Base-by-base conservation (phyloP, 176 grass and related monocot genomes). In the Saccharum officinarum region DNA sequence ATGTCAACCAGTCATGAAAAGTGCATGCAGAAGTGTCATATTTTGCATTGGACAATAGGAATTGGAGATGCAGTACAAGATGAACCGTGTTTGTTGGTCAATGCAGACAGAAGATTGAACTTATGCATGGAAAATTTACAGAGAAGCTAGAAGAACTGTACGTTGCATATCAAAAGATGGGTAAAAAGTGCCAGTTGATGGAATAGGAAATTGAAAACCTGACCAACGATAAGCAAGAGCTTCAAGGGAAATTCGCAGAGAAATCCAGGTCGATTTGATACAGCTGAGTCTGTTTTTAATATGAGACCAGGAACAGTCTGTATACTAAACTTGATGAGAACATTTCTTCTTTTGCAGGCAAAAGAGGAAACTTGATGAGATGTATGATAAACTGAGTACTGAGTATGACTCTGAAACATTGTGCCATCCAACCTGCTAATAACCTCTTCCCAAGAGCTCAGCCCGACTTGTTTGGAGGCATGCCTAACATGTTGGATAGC, bases 31-130 rank as follows among this genome's bases (percentile, higher is more conserved):
- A 88, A 95, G 95, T 62, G 83, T 98, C 39, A 90, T 95, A 89
- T 98, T 95, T 87, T 93, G 92, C 65, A 90, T 89, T 60, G 93
- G 96, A 46, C 96, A 98, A 83, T 93, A 98, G 82, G 93, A 98
- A 49, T 83, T 98, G 47, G 91, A 94, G 87, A 92, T 98, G 96
- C 87, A 98, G 74, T 93, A 89, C 83, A 98, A 92, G 79, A 90
- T 93, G 83, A 95, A 95, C 77, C 95, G 79, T 77, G 80, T 92
- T 92, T 73, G 73, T 50, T 50, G 47, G 87, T 61, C 95, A 98
- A 70, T 95, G 92, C 76, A 86, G 80, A 66, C 93, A 93, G 79
- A 98, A 95, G 80, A 95, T 87, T 81, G 95, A 98, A 85, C 77
- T 77, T 76, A 87, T 94, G 89, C 95, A 95, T 69, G 87, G 84